Percentiles rank a stretch among this genome's conserved stretches.
These are phyloP conservation scores for Chenopodium album DNA, from an alignment of 148 eudicot species.

Conservation along the genomic window DNA sequence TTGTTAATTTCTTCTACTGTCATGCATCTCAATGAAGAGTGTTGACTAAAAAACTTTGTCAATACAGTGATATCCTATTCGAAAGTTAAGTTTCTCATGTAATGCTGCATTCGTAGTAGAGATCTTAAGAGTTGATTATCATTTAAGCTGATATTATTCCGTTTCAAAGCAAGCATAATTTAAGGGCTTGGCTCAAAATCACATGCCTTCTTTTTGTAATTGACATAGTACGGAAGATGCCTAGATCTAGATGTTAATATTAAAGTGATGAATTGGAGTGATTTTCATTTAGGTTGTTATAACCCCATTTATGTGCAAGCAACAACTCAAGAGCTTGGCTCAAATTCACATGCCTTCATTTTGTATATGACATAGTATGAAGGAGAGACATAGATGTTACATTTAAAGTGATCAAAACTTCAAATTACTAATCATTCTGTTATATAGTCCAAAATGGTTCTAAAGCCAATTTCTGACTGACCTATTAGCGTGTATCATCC, in stretches of 20 bases:
- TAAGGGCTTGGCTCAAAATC: too few species aligned
- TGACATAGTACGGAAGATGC: too few species aligned
- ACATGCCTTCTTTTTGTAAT: too few species aligned
- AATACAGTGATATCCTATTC: neutral
- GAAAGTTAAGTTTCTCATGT: neutral
- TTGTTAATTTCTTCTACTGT: neutral
- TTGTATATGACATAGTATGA: neutral
- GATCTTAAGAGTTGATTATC: neutral
- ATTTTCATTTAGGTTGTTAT: neutral
- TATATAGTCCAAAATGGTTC: neutral
- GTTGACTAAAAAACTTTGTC: neutral
- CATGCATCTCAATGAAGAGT: neutral
- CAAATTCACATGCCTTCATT: slow-evolving; percentile 1
- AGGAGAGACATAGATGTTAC: neutral
- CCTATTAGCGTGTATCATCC: neutral
- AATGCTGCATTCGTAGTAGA: neutral
- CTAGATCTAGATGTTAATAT: too few species aligned
- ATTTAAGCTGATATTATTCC: too few species aligned
- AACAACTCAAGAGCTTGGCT: neutral
- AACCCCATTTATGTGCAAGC: slow-evolving; percentile 7
- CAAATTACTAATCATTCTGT: neutral
- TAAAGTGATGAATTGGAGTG: neutral
- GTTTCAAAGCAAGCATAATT: too few species aligned
- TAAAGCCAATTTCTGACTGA: too few species aligned
- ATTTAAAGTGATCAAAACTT: neutral